A percentile compares a stretch with the other conserved stretches of the same genome.
These are phyloP conservation scores for Geotrichum phurueaensis DNA, from an alignment of 1,139 yeast genomes.

Conservation along the genomic window DNA sequence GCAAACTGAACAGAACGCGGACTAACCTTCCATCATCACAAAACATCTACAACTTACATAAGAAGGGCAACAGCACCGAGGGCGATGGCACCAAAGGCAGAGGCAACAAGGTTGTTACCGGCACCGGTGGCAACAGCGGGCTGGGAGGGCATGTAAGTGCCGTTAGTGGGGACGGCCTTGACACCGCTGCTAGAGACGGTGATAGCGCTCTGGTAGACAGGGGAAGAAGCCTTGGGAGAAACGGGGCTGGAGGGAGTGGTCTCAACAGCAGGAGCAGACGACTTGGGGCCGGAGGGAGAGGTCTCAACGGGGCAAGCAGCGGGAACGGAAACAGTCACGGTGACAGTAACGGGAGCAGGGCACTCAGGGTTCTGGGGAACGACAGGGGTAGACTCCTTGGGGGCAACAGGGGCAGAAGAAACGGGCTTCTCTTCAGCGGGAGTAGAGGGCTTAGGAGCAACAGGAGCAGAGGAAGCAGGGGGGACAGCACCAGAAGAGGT, in stretches of 20 bases:
- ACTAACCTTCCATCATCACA: neutral
- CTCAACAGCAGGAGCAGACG: neutral
- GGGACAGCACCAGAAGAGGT: neutral
- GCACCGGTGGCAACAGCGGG: conserved; percentile 2
- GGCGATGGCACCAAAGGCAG: conserved; percentile 2
- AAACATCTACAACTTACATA: conserved; percentile 1
- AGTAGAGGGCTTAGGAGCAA: neutral
- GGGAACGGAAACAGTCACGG: too few species aligned
- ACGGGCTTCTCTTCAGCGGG: neutral
- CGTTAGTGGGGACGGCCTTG: conserved; percentile 5
- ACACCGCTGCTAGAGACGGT: conserved; percentile 5
- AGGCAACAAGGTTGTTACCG: conserved; percentile 6
- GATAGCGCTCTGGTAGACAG: neutral
- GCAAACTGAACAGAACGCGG: neutral
- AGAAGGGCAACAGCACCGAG: conserved; percentile 3
- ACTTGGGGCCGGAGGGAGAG: too few species aligned
- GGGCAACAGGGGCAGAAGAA: too few species aligned
- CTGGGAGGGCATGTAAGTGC: neutral
- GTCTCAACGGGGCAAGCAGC: neutral
- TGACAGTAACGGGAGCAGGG: too few species aligned
- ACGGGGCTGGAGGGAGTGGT: neutral
- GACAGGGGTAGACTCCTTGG: too few species aligned
- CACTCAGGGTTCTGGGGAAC: too few species aligned
- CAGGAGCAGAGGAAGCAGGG: too few species aligned
- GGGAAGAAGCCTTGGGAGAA: neutral